Evolutionary conservation across 306 rosid species (phyloP).

Genomic region (Mimosa bimucronata): DNA sequence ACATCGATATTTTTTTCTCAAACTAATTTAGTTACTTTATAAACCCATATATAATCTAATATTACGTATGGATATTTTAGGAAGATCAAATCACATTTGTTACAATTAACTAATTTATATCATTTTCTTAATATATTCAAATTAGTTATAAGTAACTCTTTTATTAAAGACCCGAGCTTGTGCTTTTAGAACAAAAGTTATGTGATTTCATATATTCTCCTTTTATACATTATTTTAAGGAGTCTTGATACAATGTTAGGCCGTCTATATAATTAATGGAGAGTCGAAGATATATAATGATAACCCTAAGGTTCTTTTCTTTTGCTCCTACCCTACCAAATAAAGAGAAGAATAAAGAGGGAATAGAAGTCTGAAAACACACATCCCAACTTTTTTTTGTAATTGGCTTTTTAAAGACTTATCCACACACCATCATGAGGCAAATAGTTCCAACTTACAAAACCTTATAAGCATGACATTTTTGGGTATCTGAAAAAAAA

Average conservation of each 20-base stretch:
- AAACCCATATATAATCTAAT: too few species aligned
- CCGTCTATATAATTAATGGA: neutral
- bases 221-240: neutral
- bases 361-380: conserved; percentile 22
- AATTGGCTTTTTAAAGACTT: conserved; percentile 32
- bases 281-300: neutral
- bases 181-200: neutral
- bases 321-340: conserved; percentile 30
- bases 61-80: too few species aligned
- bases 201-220: neutral
- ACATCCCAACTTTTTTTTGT: conserved; percentile 18
- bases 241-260: neutral
- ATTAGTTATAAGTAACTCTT: too few species aligned
- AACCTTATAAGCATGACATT: conserved; percentile 39
- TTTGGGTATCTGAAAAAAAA: conserved; percentile 40
- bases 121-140: too few species aligned
- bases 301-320: conserved; percentile 6
- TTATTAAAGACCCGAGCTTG: too few species aligned
- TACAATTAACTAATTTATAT: too few species aligned
- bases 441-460: conserved; percentile 32
- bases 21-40: too few species aligned
- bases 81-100: too few species aligned
- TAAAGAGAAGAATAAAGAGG: conserved; percentile 27
- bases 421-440: conserved; percentile 44
- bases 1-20: too few species aligned